Conservation (phyloP, 768 basidiomycete species). For the Termitomyces sp. region DNA sequence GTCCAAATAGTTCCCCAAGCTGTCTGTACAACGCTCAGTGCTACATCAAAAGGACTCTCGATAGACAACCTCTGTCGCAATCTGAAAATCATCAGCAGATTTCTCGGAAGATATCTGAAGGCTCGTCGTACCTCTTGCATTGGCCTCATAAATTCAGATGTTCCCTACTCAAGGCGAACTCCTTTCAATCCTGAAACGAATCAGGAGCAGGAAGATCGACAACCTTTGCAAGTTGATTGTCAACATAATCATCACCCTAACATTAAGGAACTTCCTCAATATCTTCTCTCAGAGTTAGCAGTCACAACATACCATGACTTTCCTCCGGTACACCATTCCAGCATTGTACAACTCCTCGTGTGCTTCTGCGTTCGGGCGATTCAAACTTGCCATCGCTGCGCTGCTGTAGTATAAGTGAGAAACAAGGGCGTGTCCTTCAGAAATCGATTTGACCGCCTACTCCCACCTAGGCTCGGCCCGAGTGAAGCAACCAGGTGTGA, state of each 20-base stretch:
- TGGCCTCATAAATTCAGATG: constrained; percentile 40
- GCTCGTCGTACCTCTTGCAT: constrained; percentile 33
- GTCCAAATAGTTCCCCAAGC: constrained; percentile 46
- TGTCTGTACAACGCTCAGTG: constrained; percentile 19
- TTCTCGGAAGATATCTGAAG: not conserved
- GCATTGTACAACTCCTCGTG: constrained; percentile 38
- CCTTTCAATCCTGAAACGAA: not conserved
- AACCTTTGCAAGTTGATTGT: constrained; percentile 33
- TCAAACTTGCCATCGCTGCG: constrained; percentile 16
- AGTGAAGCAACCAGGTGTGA: not conserved
- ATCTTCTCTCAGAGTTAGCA: not conserved
- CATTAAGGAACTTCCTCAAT: not conserved
- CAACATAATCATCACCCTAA: constrained; percentile 39
- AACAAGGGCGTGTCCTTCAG: not conserved
- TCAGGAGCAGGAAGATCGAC: not conserved
- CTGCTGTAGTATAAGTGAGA: not conserved
- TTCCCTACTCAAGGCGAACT: not conserved
- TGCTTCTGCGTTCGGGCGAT: constrained; percentile 26
- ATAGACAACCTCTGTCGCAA: constrained; percentile 31
- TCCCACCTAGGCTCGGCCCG: not conserved
- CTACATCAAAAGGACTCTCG: not conserved
- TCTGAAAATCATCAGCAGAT: constrained; percentile 8
- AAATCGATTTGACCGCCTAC: not conserved
- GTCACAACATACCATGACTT: constrained; percentile 32
- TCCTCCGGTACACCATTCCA: constrained; percentile 32